Percentiles rank a stretch among this genome's conserved stretches.
Evolutionary conservation across 768 basidiomycete genomes (phyloP).

Genomic region (Cystofilobasidium ferigula): DNA sequence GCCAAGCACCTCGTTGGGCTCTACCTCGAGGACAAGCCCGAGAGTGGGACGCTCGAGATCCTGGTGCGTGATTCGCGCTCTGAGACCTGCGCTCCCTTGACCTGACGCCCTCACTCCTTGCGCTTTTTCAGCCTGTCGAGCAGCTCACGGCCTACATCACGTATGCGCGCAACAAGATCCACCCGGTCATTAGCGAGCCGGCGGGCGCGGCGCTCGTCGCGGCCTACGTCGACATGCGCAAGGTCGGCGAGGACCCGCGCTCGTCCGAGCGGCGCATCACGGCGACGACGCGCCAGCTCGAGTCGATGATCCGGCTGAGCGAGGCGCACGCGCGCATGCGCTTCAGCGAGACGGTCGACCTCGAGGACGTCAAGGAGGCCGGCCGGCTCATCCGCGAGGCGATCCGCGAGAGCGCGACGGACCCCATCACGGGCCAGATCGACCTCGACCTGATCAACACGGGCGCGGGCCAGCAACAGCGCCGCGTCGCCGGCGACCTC

Average conservation of each 20-base stretch:
- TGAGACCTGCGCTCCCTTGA: neutral
- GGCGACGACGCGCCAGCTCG: constrained; percentile 92
- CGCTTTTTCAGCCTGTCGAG: constrained; percentile 57
- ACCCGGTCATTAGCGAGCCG: constrained; percentile 73
- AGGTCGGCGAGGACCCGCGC: constrained; percentile 76
- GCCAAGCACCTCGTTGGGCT: constrained; percentile 87
- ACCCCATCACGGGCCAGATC: constrained; percentile 80
- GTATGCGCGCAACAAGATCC: constrained; percentile 72
- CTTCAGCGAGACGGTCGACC: constrained; percentile 73
- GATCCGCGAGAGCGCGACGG: constrained; percentile 72
- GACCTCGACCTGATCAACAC: constrained; percentile 42
- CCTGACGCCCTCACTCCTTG: neutral
- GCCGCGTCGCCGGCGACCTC: constrained; percentile 80
- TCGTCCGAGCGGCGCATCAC: constrained; percentile 87
- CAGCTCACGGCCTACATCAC: constrained; percentile 90
- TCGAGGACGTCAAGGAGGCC: constrained; percentile 79
- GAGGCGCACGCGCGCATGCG: constrained; percentile 97
- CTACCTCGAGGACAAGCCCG: constrained; percentile 82
- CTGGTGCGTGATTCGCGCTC: constrained; percentile 48
- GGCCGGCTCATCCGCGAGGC: constrained; percentile 93
- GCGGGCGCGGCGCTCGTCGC: constrained; percentile 73
- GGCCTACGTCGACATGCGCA: constrained; percentile 87
- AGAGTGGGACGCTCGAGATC: constrained; percentile 55
- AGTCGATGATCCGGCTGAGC: constrained; percentile 88
- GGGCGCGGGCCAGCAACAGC: constrained; percentile 76